These are phyloP conservation scores for Phaeophleospora eucalypticola DNA, from an alignment of 2,329 filamentous ascomycete species.

Conservation along the genomic window DNA sequence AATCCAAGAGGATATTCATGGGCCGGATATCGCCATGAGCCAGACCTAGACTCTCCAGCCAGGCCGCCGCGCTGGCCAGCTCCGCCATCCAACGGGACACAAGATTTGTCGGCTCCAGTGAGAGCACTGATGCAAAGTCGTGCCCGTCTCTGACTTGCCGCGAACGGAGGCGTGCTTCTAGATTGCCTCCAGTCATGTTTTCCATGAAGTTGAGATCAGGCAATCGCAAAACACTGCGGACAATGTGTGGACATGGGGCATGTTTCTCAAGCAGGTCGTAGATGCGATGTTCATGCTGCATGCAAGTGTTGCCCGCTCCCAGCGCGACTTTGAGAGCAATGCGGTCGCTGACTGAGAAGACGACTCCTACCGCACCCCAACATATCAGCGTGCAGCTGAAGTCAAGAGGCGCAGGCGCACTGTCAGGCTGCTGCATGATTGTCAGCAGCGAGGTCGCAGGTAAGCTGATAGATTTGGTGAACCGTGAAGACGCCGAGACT, in stretches of 20 bases:
- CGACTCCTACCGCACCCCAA: conserved; percentile 4
- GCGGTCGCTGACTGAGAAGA: conserved; percentile 5
- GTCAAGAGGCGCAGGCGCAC: background rate
- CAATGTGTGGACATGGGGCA: conserved; percentile 4
- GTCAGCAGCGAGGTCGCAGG: too few species aligned
- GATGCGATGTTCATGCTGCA: conserved; percentile 3
- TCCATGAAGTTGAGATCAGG: conserved; percentile 7
- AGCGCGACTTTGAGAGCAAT: conserved; percentile 5
- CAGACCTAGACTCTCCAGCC: conserved; percentile 3
- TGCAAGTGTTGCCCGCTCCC: conserved; percentile 2
- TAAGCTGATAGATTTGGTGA: too few species aligned
- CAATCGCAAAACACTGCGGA: conserved; percentile 6
- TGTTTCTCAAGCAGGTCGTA: conserved; percentile 6
- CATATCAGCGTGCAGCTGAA: too few species aligned
- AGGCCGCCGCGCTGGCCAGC: background rate
- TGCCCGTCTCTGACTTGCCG: background rate
- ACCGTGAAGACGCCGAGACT: too few species aligned
- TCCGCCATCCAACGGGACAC: conserved; percentile 2
- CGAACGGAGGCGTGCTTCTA: conserved; percentile 5
- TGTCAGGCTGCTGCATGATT: background rate
- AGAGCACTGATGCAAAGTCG: conserved; percentile 1
- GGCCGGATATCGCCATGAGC: conserved; percentile 6
- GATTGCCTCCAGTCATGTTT: conserved; percentile 4
- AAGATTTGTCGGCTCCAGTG: background rate
- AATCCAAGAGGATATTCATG: conserved; percentile 1